Conservation (phyloP, 2,329 filamentous ascomycete species). For the Cladosporium velox region DNA sequence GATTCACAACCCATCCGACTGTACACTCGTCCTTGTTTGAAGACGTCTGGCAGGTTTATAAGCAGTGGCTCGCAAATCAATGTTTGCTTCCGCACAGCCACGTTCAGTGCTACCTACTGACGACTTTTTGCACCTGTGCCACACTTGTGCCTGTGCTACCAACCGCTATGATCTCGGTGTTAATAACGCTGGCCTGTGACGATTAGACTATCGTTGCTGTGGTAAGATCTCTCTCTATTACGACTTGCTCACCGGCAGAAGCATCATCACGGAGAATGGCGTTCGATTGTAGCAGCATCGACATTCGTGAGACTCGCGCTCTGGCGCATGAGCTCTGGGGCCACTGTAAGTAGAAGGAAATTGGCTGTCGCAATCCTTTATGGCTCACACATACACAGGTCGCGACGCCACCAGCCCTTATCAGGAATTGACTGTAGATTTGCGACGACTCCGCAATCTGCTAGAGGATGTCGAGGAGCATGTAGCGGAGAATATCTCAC, state of each 20-base stretch:
- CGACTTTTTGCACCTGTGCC: neutral
- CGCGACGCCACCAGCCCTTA: neutral
- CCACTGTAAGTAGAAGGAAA: conserved; percentile 18
- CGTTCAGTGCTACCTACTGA: neutral
- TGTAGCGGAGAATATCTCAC: neutral
- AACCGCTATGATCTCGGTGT: neutral
- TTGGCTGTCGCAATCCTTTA: no score
- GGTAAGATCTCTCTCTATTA: no score
- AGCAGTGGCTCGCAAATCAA: neutral
- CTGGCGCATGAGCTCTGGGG: conserved; percentile 17
- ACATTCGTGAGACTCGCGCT: conserved; percentile 4
- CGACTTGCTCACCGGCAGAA: no score
- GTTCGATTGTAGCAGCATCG: no score
- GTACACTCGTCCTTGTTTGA: no score
- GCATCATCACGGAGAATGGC: no score
- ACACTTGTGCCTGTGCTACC: neutral
- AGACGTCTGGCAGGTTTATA: neutral
- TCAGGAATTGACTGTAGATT: neutral
- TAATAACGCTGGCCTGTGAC: neutral
- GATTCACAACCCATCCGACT: no score
- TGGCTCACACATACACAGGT: no score
- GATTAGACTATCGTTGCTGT: no score
- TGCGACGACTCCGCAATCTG: conserved; percentile 5
- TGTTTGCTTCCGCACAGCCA: conserved; percentile 2
- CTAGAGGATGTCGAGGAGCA: conserved; percentile 15